These are phyloP conservation scores for Chamaecyparis obtusa DNA, from an alignment of 75 land plant species.

Conservation along the genomic window DNA sequence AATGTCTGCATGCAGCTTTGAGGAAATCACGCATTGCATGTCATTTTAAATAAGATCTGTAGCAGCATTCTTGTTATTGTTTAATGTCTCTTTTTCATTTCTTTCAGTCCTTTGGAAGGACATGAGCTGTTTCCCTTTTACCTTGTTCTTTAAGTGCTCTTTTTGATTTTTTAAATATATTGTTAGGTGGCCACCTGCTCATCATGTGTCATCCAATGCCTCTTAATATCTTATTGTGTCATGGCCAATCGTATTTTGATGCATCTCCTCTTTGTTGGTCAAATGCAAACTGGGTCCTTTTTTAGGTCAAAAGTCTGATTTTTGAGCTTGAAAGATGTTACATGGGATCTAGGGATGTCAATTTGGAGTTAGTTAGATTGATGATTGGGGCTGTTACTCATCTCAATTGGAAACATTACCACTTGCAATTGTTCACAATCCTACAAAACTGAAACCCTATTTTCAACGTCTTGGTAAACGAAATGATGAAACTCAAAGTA, in stretches of 20 bases:
- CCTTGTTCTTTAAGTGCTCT: not conserved
- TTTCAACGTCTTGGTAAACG: not conserved
- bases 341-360: not conserved
- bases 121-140: not conserved
- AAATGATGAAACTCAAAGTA: not conserved
- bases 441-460: not conserved
- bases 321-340: not conserved
- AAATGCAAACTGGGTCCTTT: not conserved
- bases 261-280: not conserved
- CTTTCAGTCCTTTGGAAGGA: not conserved
- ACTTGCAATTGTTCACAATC: not conserved
- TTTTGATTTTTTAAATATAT: too few relatives aligned
- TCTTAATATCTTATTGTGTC: not conserved
- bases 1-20: not conserved
- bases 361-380: not conserved
- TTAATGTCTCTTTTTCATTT: not conserved
- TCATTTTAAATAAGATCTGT: not conserved
- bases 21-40: not conserved
- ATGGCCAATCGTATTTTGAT: not conserved
- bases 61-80: not conserved
- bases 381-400: not conserved
- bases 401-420: not conserved
- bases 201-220: not conserved
- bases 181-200: not conserved
- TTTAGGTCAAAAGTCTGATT: not conserved